Evolutionary conservation across 2,329 filamentous ascomycete species (phyloP).

Genomic region (Fusarium continuum): DNA sequence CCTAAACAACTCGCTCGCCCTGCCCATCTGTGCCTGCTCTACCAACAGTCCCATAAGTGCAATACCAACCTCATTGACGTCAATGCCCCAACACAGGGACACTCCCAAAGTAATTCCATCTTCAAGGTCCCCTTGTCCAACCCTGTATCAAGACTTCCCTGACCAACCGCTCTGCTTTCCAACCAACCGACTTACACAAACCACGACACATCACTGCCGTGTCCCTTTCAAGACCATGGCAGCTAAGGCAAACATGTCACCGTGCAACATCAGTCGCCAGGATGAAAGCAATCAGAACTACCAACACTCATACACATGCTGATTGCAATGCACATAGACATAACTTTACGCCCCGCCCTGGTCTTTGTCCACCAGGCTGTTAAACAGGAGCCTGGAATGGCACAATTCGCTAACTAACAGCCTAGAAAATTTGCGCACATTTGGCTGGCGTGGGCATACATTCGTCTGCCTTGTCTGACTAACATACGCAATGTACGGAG

Average conservation of each 20-base stretch:
- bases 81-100: constrained; percentile 3
- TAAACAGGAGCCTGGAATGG: constrained; percentile 9
- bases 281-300: constrained; percentile 1
- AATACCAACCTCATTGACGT: constrained; percentile 12
- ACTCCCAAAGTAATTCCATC: neutral
- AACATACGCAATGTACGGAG: neutral
- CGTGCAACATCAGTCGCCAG: constrained; percentile 3
- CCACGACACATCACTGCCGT: constrained; percentile 5
- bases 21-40: constrained; percentile 1
- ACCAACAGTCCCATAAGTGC: neutral
- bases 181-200: constrained; percentile 21
- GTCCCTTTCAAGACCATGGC: neutral
- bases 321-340: neutral
- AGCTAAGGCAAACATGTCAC: constrained; percentile 11
- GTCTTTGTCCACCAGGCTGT: constrained; percentile 2
- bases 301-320: neutral
- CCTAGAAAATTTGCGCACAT: constrained; percentile 13
- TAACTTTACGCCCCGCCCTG: constrained; percentile 7
- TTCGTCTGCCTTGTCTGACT: constrained; percentile 24
- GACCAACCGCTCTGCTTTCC: constrained; percentile 17
- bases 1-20: constrained; percentile 6
- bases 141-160: neutral
- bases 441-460: neutral
- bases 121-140: neutral
- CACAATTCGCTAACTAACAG: constrained; percentile 3